Percentiles rank a stretch among this genome's conserved stretches.
Evolutionary conservation across 257 asterid genomes (phyloP).

Genomic region (Osmanthus fragrans): DNA sequence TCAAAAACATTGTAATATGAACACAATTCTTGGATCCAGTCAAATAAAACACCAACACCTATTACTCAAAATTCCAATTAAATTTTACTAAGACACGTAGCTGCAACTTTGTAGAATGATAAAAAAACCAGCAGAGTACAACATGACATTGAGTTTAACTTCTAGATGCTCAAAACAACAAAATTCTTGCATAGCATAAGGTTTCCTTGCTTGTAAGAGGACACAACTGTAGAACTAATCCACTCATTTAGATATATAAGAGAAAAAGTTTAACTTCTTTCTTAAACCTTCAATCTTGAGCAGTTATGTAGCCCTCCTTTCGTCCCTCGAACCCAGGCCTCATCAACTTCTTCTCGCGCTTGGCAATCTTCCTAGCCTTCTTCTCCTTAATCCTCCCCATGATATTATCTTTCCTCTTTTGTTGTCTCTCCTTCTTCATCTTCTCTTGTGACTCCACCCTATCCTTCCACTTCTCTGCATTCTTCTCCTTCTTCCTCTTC

Average conservation of each 20-base stretch:
- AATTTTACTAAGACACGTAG: background rate
- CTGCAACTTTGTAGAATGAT: background rate
- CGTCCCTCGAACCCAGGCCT: slow-evolving; percentile 97
- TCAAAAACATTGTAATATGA: background rate
- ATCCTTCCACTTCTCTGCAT: slow-evolving; percentile 83
- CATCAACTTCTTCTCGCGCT: slow-evolving; percentile 93
- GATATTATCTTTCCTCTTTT: slow-evolving; percentile 77
- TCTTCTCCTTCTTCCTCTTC: slow-evolving; percentile 71
- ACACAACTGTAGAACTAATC: background rate
- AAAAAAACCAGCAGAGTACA: slow-evolving; percentile 4
- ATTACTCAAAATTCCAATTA: background rate
- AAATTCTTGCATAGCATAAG: background rate
- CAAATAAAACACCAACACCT: background rate
- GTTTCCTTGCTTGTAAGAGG: slow-evolving; percentile 3
- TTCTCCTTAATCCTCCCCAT: slow-evolving; percentile 69
- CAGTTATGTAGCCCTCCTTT: slow-evolving; percentile 58
- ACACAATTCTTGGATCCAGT: background rate
- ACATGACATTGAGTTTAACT: slow-evolving; percentile 5
- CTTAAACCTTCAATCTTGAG: slow-evolving; percentile 46
- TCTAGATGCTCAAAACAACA: slow-evolving; percentile 4
- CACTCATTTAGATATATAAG: background rate
- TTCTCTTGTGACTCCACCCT: slow-evolving; percentile 60
- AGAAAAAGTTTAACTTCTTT: slow-evolving; percentile 14
- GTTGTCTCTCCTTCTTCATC: slow-evolving; percentile 65
- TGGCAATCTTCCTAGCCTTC: slow-evolving; percentile 76